Percentiles rank a stretch among this genome's conserved stretches.
These are phyloP conservation scores for Coemansia guatemalensis DNA, from an alignment of 192 early-diverging fungal species.

Conservation along the genomic window DNA sequence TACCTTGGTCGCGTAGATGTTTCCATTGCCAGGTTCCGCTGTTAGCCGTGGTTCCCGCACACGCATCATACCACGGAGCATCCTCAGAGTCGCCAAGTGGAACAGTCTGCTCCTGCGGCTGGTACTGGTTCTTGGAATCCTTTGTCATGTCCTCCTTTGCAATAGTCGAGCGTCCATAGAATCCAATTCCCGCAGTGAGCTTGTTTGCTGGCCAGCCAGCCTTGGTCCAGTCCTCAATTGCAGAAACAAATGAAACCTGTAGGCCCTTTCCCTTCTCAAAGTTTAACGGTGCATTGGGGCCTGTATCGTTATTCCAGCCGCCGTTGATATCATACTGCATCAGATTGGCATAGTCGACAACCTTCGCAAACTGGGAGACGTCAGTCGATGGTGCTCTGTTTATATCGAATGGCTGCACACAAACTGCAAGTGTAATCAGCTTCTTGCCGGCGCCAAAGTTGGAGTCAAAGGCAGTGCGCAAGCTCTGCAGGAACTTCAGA, in stretches of 20 bases:
- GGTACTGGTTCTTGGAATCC: slow-evolving; percentile 51
- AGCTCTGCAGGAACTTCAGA: slow-evolving; percentile 57
- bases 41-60: slow-evolving; percentile 42
- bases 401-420: slow-evolving; percentile 61
- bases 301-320: slow-evolving; percentile 57
- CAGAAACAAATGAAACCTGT: slow-evolving; percentile 43
- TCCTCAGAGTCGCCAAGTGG: slow-evolving; percentile 58
- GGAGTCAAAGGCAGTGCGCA: slow-evolving; percentile 39
- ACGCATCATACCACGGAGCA: slow-evolving; percentile 56
- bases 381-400: slow-evolving; percentile 49
- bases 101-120: slow-evolving; percentile 27
- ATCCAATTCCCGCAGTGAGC: slow-evolving; percentile 60
- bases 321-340: slow-evolving; percentile 71
- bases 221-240: slow-evolving; percentile 54
- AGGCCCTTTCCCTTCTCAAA: slow-evolving; percentile 32
- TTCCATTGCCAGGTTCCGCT: slow-evolving; percentile 67
- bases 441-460: slow-evolving; percentile 41
- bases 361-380: slow-evolving; percentile 59
- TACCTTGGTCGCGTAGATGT: slow-evolving; percentile 60
- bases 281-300: slow-evolving; percentile 64
- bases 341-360: slow-evolving; percentile 67
- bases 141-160: slow-evolving; percentile 54
- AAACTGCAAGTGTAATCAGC: slow-evolving; percentile 65
- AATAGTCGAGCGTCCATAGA: slow-evolving; percentile 61
- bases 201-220: slow-evolving; percentile 62